phyloP scores from a whole-genome alignment of 345 rosid genomes.

The Moringa oleifera region DNA sequence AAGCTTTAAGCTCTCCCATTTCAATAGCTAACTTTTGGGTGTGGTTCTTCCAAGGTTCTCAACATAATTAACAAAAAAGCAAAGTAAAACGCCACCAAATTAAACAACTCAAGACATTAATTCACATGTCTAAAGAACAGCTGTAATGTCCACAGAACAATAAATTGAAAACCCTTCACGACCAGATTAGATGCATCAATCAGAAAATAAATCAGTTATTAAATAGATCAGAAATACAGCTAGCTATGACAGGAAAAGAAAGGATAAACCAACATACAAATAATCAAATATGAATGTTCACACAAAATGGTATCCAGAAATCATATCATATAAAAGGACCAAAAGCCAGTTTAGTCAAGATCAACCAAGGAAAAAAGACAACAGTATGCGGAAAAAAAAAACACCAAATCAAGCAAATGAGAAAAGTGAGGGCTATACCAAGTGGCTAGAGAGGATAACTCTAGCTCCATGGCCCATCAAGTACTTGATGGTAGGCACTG shows the following conservation, averaged over 20 bases:
- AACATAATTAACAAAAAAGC: too few relatives aligned
- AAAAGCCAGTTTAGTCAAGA: too few relatives aligned
- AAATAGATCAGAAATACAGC: neutral
- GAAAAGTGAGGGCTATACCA: conserved; percentile 22
- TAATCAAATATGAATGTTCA: neutral
- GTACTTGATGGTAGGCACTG: conserved; percentile 56
- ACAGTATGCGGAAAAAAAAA: too few relatives aligned
- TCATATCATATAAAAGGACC: neutral
- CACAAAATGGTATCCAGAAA: neutral
- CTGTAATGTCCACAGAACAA: neutral
- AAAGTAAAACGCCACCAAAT: too few relatives aligned
- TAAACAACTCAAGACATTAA: too few relatives aligned
- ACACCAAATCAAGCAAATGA: too few relatives aligned
- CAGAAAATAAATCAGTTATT: neutral
- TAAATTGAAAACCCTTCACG: neutral
- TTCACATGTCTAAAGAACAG: neutral
- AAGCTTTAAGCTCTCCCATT: too few relatives aligned
- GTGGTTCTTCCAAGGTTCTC: too few relatives aligned
- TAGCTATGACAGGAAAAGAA: neutral
- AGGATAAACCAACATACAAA: neutral
- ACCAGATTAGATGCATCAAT: too few relatives aligned
- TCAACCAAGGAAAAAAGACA: too few relatives aligned
- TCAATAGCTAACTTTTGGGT: too few relatives aligned
- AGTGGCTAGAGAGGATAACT: conserved; percentile 43
- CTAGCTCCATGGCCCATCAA: conserved; percentile 35